phyloP scores from a whole-genome alignment of 805 yeast genomes.

The Candida pseudofarinosa region DNA sequence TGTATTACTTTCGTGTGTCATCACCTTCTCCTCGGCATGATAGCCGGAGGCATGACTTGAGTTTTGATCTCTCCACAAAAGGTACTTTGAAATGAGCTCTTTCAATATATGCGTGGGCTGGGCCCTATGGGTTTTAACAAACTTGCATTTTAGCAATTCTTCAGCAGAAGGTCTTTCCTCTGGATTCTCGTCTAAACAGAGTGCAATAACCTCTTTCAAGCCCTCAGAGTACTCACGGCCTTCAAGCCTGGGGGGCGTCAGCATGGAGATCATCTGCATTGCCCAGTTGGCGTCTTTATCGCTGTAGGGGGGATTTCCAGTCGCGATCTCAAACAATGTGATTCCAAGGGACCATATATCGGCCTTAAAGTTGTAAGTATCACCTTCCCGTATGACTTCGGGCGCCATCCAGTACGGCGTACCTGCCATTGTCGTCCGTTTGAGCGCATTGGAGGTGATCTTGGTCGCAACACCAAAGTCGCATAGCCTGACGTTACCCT shows the following conservation, averaged over 20 bases:
- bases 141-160: constrained; percentile 69
- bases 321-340: constrained; percentile 88
- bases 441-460: constrained; percentile 65
- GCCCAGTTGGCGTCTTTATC: constrained; percentile 94
- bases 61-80: constrained; percentile 70
- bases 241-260: constrained; percentile 91
- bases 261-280: constrained; percentile 87
- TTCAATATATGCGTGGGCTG: constrained; percentile 58
- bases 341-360: constrained; percentile 98
- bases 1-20: constrained; percentile 3
- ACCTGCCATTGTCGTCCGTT: constrained; percentile 93
- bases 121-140: constrained; percentile 60
- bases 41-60: constrained; percentile 50
- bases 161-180: constrained; percentile 85
- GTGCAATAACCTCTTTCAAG: constrained; percentile 83
- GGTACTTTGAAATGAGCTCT: constrained; percentile 70
- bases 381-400: constrained; percentile 91
- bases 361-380: constrained; percentile 81
- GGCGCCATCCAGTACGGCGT: constrained; percentile 99
- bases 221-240: constrained; percentile 76
- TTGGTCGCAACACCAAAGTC: constrained; percentile 99
- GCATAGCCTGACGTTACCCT: constrained; percentile 87
- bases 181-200: constrained; percentile 91
- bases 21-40: constrained; percentile 7
- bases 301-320: constrained; percentile 96